Percentiles rank a stretch among this genome's conserved stretches.
These are phyloP conservation scores for Botryotinia calthae DNA, from an alignment of 2,329 filamentous ascomycete genomes.

Conservation along the genomic window DNA sequence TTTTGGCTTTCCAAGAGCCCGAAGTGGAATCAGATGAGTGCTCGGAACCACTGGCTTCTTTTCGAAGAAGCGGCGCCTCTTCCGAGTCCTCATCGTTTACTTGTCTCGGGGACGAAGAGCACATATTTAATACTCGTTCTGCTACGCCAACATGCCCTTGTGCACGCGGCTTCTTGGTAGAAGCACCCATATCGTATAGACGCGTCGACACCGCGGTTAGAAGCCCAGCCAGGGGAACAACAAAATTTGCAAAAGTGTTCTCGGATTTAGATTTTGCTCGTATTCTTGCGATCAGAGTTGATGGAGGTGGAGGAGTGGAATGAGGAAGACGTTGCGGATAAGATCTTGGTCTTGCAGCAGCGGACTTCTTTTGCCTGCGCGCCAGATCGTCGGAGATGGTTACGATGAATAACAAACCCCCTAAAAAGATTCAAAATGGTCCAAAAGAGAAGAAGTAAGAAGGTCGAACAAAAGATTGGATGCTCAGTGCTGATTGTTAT, in stretches of 20 bases:
- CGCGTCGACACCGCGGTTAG: constrained; percentile 27
- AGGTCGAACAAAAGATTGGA: neutral
- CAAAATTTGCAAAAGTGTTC: constrained; percentile 26
- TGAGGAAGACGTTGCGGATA: neutral
- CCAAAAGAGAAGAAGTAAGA: neutral
- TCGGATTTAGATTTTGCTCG: constrained; percentile 14
- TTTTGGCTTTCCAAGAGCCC: neutral
- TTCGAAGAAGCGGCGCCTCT: constrained; percentile 30
- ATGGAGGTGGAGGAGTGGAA: neutral
- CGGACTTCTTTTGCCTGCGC: neutral
- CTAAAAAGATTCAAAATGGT: neutral
- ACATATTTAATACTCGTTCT: constrained; percentile 10
- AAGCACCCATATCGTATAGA: constrained; percentile 32
- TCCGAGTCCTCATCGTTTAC: constrained; percentile 23
- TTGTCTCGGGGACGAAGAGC: neutral
- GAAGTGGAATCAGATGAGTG: neutral
- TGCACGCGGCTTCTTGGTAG: constrained; percentile 14
- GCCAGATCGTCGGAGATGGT: constrained; percentile 14
- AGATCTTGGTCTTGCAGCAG: neutral
- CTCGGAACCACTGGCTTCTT: constrained; percentile 18
- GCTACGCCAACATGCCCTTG: neutral
- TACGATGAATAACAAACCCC: neutral
- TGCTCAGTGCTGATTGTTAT: constrained; percentile 1
- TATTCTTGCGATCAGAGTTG: neutral
- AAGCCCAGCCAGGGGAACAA: constrained; percentile 27